Evolutionary conservation across 139 green algal genomes (phyloP), one percentile per base, ranked within the genome.

Genomic region (Chlamydomonas asymmetrica): DNA sequence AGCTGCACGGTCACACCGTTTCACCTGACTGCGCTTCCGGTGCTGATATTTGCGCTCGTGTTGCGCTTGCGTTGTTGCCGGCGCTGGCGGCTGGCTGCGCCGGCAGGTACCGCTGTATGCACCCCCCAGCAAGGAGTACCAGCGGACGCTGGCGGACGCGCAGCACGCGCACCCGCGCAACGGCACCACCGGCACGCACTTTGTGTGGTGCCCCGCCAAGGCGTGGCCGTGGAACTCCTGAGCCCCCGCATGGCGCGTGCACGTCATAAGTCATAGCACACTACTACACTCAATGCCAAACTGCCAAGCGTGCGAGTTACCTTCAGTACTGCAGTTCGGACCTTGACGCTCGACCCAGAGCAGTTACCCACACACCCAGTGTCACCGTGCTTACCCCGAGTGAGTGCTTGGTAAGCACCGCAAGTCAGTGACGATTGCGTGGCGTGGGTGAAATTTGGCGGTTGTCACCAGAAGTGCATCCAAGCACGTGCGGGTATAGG

Each of bases 41-140:
- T n/a, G n/a, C n/a, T n/a, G n/a, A n/a, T n/a, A n/a, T n/a, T n/a
- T n/a, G n/a, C n/a, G n/a, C n/a, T n/a, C n/a, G n/a, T n/a, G n/a
- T n/a, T n/a, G n/a, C n/a, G n/a, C n/a, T n/a, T n/a, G n/a, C n/a
- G n/a, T n/a, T n/a, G n/a, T n/a, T n/a, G n/a, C n/a, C n/a, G n/a
- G n/a, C n/a, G n/a, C n/a, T n/a, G n/a, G n/a, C n/a, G n/a, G n/a
- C n/a, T n/a, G n/a, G 68, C 72, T 91, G 70, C 78, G 68, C 57
- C 90, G 90, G 80, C 86, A 86, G 25, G 85, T 90, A 50, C 74
- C 81, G 0, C 83, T 94, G n/a, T 89, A 81, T 73, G 54, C 68
- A 18, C 84, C 81, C 0, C 88, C 90, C 5, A 29, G 31, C 43
- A 69, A 74, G 29, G 78, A 74, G 3, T 85, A 75, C 68, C 75